A percentile compares a stretch with the other conserved stretches of the same genome.
phyloP scores from a whole-genome alignment of 1,284 basidiomycete species.

The Ustilago crameri region DNA sequence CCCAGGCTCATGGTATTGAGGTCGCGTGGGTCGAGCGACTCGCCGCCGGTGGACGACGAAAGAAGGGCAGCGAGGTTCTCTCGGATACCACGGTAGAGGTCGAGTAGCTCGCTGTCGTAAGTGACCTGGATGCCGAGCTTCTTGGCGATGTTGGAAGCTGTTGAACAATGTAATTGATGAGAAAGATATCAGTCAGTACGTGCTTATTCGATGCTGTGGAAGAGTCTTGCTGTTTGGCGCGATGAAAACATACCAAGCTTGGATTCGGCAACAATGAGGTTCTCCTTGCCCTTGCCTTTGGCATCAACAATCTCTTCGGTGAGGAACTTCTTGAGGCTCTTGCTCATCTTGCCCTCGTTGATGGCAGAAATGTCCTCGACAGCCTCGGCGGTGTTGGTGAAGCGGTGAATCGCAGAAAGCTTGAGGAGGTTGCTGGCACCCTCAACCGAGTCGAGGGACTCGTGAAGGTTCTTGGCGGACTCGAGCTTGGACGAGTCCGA shows the following conservation, averaged over 20 bases:
- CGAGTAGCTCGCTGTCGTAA: conserved; percentile 76
- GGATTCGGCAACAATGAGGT: conserved; percentile 86
- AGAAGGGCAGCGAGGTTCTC: conserved; percentile 86
- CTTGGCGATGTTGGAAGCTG: conserved; percentile 80
- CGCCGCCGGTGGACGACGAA: conserved; percentile 58
- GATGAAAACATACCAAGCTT: conserved; percentile 79
- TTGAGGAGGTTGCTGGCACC: conserved; percentile 83
- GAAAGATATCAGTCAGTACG: conserved; percentile 4
- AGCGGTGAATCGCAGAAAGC: conserved; percentile 93
- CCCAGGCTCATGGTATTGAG: conserved; percentile 97
- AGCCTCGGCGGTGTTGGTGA: conserved; percentile 94
- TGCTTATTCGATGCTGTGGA: not conserved
- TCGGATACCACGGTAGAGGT: conserved; percentile 96
- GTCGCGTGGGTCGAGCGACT: conserved; percentile 77
- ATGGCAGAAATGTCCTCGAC: conserved; percentile 97
- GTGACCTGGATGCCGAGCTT: conserved; percentile 91
- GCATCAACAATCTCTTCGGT: conserved; percentile 88
- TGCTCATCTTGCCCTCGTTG: conserved; percentile 90
- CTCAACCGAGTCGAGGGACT: conserved; percentile 91
- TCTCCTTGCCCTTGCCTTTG: conserved; percentile 80
- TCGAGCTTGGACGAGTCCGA: conserved; percentile 85
- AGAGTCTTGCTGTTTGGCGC: not conserved
- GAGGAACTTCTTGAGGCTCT: conserved; percentile 92
- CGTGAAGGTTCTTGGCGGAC: conserved; percentile 84
- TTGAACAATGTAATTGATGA: not conserved